phyloP scores from a whole-genome alignment of 208 protist genomes.

The Trypanosoma melophagium region DNA sequence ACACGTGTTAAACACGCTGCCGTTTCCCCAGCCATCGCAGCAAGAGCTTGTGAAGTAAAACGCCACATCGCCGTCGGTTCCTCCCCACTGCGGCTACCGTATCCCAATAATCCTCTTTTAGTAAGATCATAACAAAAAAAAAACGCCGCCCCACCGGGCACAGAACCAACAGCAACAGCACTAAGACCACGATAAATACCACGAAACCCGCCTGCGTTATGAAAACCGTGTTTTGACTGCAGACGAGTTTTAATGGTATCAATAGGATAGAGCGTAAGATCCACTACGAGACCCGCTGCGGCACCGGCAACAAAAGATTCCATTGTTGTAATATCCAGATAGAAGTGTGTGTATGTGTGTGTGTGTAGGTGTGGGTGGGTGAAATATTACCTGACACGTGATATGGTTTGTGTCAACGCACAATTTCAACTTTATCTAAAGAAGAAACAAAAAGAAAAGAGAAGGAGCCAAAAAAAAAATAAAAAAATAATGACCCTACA shows the following conservation, averaged over 20 bases:
- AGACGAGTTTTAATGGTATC: slow-evolving; percentile 94
- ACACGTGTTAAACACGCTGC: slow-evolving; percentile 84
- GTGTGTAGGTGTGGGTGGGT: too few species aligned
- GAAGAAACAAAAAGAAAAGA: not conserved
- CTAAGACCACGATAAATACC: slow-evolving; percentile 87
- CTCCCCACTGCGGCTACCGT: not conserved
- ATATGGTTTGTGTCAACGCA: too few species aligned
- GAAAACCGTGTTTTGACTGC: slow-evolving; percentile 82
- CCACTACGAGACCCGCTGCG: slow-evolving; percentile 82
- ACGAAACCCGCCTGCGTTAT: slow-evolving; percentile 73
- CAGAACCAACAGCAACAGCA: slow-evolving; percentile 78
- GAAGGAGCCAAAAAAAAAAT: not conserved
- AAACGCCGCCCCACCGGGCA: slow-evolving; percentile 89
- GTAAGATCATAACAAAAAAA: slow-evolving; percentile 86
- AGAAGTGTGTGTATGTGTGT: too few species aligned
- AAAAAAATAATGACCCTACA: not conserved
- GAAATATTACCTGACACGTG: too few species aligned
- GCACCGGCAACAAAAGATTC: slow-evolving; percentile 83
- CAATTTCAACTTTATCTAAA: slow-evolving; percentile 3
- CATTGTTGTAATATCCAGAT: slow-evolving; percentile 33
- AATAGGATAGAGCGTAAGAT: slow-evolving; percentile 89
- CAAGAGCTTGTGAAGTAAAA: slow-evolving; percentile 45
- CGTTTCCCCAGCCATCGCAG: slow-evolving; percentile 81
- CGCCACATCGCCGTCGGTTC: slow-evolving; percentile 4
- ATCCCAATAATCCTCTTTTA: slow-evolving; percentile 23